A percentile compares a stretch with the other conserved stretches of the same genome.
Conservation (phyloP, 2,329 filamentous ascomycete genomes). For the Stagonosporopsis vannaccii region DNA sequence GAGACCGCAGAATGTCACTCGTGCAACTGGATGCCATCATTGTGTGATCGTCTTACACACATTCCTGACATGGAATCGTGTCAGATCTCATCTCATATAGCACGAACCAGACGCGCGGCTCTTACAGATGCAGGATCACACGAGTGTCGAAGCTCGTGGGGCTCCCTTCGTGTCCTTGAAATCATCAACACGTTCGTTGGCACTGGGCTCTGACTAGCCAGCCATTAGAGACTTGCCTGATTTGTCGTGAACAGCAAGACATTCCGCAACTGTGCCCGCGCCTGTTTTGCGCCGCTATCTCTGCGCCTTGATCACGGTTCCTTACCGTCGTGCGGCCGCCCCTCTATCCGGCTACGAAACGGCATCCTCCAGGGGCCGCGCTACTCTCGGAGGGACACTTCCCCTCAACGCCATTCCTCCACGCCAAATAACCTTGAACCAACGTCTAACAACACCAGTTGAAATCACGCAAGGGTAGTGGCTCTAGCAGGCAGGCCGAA, state of each 20-base stretch:
- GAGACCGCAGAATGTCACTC: conserved; percentile 21
- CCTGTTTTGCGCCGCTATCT: conserved; percentile 11
- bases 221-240: conserved; percentile 1
- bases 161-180: conserved; percentile 3
- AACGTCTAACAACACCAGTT: conserved; percentile 9
- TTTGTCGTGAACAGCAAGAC: not conserved
- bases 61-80: conserved; percentile 27
- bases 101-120: conserved; percentile 33
- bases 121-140: conserved; percentile 20
- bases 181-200: conserved; percentile 13
- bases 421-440: conserved; percentile 14
- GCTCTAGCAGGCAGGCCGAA: conserved; percentile 5
- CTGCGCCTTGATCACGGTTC: not conserved
- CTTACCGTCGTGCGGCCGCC: conserved; percentile 8
- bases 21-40: conserved; percentile 25
- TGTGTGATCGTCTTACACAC: conserved; percentile 33
- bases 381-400: conserved; percentile 7
- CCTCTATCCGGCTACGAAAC: conserved; percentile 11
- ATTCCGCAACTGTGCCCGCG: conserved; percentile 16
- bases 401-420: conserved; percentile 10
- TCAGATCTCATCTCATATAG: conserved; percentile 21
- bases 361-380: not conserved
- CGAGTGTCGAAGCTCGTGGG: conserved; percentile 16
- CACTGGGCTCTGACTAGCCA: conserved; percentile 6
- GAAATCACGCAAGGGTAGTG: conserved; percentile 4